Conservation (phyloP, 495 filamentous ascomycete genomes). For the Parachaetomium inaequale region DNA sequence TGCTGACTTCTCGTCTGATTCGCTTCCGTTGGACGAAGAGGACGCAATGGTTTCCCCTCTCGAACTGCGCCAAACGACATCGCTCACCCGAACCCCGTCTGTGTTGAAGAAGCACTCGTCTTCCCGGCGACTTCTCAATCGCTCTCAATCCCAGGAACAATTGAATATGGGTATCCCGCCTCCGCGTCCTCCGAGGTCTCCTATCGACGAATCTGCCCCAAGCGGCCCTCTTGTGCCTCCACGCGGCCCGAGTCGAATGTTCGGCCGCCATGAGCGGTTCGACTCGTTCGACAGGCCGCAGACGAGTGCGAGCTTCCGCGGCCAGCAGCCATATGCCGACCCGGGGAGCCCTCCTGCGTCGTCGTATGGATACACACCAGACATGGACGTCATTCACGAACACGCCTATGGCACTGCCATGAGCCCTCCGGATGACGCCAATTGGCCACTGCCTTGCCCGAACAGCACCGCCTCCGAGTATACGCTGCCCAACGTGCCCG, state of each 20-base stretch:
- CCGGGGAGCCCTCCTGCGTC: conserved; percentile 27
- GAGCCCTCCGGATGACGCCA: conserved; percentile 48
- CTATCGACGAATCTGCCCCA: conserved; percentile 33
- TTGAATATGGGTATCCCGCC: conserved; percentile 37
- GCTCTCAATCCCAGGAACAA: conserved; percentile 47
- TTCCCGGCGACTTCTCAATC: conserved; percentile 36
- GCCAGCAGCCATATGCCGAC: conserved; percentile 32
- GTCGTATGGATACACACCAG: conserved; percentile 28
- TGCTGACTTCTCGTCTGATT: conserved; percentile 58
- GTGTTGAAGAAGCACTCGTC: conserved; percentile 25
- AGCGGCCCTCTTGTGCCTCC: conserved; percentile 39
- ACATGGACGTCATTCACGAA: conserved; percentile 34
- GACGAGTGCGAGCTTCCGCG: conserved; percentile 40
- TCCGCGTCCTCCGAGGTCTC: conserved; percentile 48
- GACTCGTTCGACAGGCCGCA: conserved; percentile 43
- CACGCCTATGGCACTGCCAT: conserved; percentile 35
- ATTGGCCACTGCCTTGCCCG: conserved; percentile 46
- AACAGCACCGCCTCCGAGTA: conserved; percentile 40
- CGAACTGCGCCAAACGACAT: conserved; percentile 14
- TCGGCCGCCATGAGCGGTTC: conserved; percentile 41
- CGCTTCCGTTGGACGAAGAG: conserved; percentile 35
- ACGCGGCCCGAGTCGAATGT: conserved; percentile 49
- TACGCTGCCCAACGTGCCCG: conserved; percentile 64
- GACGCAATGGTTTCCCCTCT: conserved; percentile 12
- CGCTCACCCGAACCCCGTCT: conserved; percentile 22